Conservation (phyloP, 179 eudicot species). For the Silene coronaria region DNA sequence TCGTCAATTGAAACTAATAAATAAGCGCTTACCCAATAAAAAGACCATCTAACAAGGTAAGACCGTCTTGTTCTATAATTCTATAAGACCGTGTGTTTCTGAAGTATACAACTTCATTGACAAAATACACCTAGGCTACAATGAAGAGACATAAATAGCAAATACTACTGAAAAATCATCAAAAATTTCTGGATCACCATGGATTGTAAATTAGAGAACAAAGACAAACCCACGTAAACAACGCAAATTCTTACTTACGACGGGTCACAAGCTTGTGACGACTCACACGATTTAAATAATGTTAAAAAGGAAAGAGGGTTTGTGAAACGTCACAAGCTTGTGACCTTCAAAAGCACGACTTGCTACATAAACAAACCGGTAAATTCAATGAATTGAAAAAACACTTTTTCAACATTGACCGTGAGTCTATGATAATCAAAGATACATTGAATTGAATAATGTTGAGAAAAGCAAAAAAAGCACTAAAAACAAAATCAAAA, state of each 20-base stretch:
- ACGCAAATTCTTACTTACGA: too few relatives aligned
- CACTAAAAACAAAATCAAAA: neutral
- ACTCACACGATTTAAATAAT: too few relatives aligned
- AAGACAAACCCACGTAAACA: neutral
- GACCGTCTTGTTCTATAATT: too few relatives aligned
- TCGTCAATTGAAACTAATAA: too few relatives aligned
- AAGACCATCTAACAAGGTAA: too few relatives aligned
- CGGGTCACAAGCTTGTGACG: too few relatives aligned
- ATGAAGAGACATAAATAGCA: neutral
- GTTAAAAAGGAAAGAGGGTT: too few relatives aligned
- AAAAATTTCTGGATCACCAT: neutral
- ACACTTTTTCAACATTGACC: slow-evolving; percentile 1
- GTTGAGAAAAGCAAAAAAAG: neutral
- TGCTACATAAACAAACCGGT: neutral
- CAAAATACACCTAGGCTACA: neutral
- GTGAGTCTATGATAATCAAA: neutral
- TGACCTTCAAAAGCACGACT: too few relatives aligned
- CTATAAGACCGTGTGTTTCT: too few relatives aligned
- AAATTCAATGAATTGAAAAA: slow-evolving; percentile 2
- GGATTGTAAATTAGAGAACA: neutral
- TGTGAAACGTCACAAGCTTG: too few relatives aligned
- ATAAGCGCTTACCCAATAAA: too few relatives aligned
- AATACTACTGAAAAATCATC: neutral
- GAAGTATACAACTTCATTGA: too few relatives aligned
- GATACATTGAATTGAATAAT: neutral